A percentile compares a stretch with the other conserved stretches of the same genome.
phyloP scores from a whole-genome alignment of 345 rosid species.

The Heritiera littoralis region DNA sequence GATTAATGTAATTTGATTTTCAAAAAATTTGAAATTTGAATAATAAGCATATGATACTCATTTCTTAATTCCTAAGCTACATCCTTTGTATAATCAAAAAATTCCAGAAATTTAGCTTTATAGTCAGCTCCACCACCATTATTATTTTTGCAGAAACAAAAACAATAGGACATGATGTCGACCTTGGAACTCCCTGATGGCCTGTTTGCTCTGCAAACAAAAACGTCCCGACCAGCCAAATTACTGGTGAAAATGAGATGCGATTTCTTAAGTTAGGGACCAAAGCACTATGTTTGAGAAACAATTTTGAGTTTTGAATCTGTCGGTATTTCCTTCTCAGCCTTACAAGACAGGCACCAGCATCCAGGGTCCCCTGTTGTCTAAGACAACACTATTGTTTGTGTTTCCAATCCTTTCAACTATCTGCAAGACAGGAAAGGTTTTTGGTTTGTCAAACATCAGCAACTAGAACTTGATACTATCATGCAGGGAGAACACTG shows the following conservation, averaged over 20 bases:
- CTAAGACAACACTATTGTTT: not conserved
- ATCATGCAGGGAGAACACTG: too few relatives aligned
- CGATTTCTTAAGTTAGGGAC: not conserved
- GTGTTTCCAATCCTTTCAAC: not conserved
- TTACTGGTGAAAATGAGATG: not conserved
- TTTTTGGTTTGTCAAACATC: not conserved
- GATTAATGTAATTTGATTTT: too few relatives aligned
- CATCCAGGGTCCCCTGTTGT: not conserved
- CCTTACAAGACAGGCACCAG: too few relatives aligned
- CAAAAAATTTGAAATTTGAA: too few relatives aligned
- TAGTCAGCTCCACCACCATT: too few relatives aligned
- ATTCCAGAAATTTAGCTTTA: not conserved
- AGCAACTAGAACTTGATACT: not conserved
- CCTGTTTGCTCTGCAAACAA: not conserved
- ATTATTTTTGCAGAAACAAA: too few relatives aligned
- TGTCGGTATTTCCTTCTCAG: too few relatives aligned
- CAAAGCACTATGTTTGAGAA: not conserved
- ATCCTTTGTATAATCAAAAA: not conserved
- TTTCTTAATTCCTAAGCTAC: too few relatives aligned
- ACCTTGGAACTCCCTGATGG: conserved; percentile 4
- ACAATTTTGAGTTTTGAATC: not conserved
- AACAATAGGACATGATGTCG: not conserved
- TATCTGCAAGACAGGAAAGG: not conserved
- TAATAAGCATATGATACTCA: too few relatives aligned
- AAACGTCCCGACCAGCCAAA: not conserved